Base-by-base conservation (phyloP, 495 filamentous ascomycete genomes). In the Aspergillus bertholletiae region DNA sequence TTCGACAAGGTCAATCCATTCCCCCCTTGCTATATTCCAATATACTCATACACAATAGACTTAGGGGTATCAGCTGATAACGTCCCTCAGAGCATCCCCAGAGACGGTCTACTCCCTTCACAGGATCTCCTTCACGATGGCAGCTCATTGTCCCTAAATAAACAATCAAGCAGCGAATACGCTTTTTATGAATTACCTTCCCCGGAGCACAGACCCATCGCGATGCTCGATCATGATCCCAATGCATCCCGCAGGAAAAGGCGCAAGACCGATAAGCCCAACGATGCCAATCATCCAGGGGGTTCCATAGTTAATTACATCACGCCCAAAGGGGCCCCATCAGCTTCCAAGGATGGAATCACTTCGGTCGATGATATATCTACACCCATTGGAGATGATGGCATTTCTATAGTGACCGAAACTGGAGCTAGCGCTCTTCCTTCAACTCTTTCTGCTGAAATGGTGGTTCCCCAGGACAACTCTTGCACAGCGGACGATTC, bases 161-260 rank as follows among this genome's bases (percentile, higher is more conserved):
- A 32, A 15, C 15, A 21, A 13, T 35, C 46, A 5, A 13, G 17
- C 46, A 21, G 13, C 34, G 21, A 26, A 23, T 37, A 41, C 51
- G 13, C 43, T 20, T 18, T 34, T 11, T 41, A 48, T 54, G 50
- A 46, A n/a, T 26, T 50, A 9, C 20, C 50, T 18, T 28, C 46
- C 17, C 46, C 46, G 18, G 46, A 18, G 24, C 11, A 39, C 15
- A 43, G 40, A 5, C 43, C 51, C 45, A 44, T 52, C 12, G 47
- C 49, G 7, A 51, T 45, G 37, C 55, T 66, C 11, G 69, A 74
- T 8, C 70, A 73, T 37, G 77, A 81, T 46, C 70, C 68, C 0
- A 80, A 81, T 51, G 54, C 65, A 13, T 45, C 57, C 35, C 66
- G 77, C 21, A 67, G 72, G 35, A 84, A 85, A 60, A 71, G 83